Conservation (phyloP, 352 stramenopile species). For the Blastocystis sp. region DNA sequence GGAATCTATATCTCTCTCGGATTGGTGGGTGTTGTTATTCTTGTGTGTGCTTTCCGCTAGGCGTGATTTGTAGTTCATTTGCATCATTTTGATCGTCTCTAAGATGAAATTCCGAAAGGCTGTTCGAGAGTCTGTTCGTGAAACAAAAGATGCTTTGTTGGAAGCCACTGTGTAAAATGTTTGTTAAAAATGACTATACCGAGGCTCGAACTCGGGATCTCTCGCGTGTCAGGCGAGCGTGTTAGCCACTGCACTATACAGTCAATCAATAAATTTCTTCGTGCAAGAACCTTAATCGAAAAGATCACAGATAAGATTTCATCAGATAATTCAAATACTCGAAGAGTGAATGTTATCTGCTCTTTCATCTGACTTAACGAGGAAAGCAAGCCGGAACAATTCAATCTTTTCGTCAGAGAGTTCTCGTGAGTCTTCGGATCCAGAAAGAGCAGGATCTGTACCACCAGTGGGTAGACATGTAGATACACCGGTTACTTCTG, state of each 20-base stretch:
- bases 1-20: background rate
- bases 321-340: too few relatives aligned
- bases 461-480: background rate
- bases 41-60: background rate
- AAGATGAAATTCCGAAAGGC: background rate
- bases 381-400: background rate
- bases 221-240: slow-evolving; percentile 59
- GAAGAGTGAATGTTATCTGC: background rate
- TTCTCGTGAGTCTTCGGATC: background rate
- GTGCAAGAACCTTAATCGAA: background rate
- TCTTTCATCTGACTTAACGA: background rate
- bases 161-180: background rate
- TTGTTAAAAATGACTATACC: slow-evolving; percentile 60
- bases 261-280: background rate
- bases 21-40: background rate
- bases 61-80: background rate
- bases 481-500: background rate
- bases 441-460: background rate
- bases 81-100: background rate
- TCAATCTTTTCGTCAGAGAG: background rate
- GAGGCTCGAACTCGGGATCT: slow-evolving; percentile 60
- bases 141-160: background rate
- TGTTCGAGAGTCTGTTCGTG: background rate
- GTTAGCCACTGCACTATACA: slow-evolving; percentile 61
- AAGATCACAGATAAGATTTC: too few relatives aligned